phyloP scores from a whole-genome alignment of 1,139 yeast genomes.

The Pichia norvegensis region DNA sequence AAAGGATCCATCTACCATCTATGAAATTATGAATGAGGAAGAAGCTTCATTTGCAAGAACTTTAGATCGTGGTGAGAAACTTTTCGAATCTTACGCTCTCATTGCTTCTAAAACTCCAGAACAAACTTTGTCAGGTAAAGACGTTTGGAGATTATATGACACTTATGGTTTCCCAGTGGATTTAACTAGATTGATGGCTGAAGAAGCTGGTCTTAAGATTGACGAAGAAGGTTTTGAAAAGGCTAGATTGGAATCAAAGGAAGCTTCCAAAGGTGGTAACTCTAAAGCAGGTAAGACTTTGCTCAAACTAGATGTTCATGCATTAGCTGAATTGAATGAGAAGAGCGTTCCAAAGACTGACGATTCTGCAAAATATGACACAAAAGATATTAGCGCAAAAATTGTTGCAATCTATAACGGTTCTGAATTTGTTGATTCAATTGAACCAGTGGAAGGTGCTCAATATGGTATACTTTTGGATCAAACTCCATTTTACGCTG shows the following conservation, averaged over 20 bases:
- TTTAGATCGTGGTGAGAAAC: constrained; percentile 93
- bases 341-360: constrained; percentile 71
- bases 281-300: constrained; percentile 42
- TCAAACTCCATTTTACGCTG: constrained; percentile 93
- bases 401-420: constrained; percentile 61
- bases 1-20: constrained; percentile 63
- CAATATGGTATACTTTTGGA: constrained; percentile 79
- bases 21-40: constrained; percentile 91
- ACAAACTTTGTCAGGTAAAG: constrained; percentile 80
- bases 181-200: constrained; percentile 96
- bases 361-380: constrained; percentile 67
- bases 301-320: constrained; percentile 84
- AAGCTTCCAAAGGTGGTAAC: constrained; percentile 89
- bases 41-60: constrained; percentile 93
- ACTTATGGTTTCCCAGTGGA: constrained; percentile 99
- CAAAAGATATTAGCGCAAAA: constrained; percentile 52
- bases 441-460: constrained; percentile 33
- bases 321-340: constrained; percentile 57
- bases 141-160: constrained; percentile 97
- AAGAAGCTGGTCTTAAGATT: constrained; percentile 89
- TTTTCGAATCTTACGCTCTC: constrained; percentile 86
- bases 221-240: constrained; percentile 87
- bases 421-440: constrained; percentile 44
- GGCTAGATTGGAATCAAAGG: constrained; percentile 82
- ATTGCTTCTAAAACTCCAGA: constrained; percentile 70